Conservation (phyloP, 441 rosid species). For the Pelargonium myrrhifolium region DNA sequence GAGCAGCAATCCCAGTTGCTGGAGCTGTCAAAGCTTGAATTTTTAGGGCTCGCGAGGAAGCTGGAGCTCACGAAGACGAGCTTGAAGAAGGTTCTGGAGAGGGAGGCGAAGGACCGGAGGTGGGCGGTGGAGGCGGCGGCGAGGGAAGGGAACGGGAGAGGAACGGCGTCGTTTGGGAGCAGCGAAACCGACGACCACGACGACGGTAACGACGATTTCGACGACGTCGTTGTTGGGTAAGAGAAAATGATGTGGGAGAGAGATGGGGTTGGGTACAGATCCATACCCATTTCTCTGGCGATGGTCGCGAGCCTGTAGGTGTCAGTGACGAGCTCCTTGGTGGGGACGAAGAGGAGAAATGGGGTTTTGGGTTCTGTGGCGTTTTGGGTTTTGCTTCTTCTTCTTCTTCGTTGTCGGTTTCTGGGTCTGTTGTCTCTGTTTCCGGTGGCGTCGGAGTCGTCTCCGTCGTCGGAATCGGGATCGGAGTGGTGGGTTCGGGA, state of each 20-base stretch:
- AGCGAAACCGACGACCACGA: conserved; percentile 32
- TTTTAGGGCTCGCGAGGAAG: conserved; percentile 1
- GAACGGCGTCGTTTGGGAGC: conserved; percentile 47
- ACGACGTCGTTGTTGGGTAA: conserved; percentile 34
- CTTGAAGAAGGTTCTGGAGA: conserved; percentile 56
- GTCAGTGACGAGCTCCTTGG: conserved; percentile 44
- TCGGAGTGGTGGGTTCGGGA: neutral
- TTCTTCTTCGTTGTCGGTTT: neutral
- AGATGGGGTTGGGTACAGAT: conserved; percentile 52
- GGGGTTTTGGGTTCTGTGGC: conserved; percentile 33
- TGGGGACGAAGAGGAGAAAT: conserved; percentile 46
- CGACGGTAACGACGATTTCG: conserved; percentile 30
- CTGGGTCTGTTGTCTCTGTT: neutral
- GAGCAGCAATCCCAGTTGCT: conserved; percentile 69
- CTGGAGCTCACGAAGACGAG: conserved; percentile 31
- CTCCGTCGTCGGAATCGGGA: neutral
- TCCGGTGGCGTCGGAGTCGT: neutral
- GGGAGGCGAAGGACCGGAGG: conserved; percentile 53
- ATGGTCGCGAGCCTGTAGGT: conserved; percentile 47
- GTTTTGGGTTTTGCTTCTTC: conserved; percentile 15
- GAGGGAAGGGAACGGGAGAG: conserved; percentile 55
- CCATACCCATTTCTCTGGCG: conserved; percentile 67
- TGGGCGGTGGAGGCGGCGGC: conserved; percentile 40
- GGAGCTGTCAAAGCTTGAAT: neutral
- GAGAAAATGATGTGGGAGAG: conserved; percentile 73